These are phyloP conservation scores for Aspergillus spinulosporus DNA, from an alignment of 2,329 filamentous ascomycete species.

Conservation along the genomic window DNA sequence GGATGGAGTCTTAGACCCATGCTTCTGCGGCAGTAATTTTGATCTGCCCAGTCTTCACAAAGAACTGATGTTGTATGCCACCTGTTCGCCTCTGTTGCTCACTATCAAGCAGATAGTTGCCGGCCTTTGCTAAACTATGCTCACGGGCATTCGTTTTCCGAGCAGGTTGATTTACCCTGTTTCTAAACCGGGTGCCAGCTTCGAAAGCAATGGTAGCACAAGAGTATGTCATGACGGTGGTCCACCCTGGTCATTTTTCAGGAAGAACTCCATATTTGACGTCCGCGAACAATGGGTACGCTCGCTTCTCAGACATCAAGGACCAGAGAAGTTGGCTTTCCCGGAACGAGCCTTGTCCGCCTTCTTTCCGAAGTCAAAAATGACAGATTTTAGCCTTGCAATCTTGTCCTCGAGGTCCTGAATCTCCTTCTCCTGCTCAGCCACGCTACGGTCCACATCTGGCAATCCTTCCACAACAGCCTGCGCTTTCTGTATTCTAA, in stretches of 20 bases:
- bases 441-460: slow-evolving; percentile 46
- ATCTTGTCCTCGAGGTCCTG: slow-evolving; percentile 43
- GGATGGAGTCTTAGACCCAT: too few species aligned
- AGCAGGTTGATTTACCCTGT: neutral
- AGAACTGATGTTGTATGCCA: neutral
- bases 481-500: slow-evolving; percentile 78
- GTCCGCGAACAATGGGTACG: neutral
- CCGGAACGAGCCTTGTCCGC: slow-evolving; percentile 18
- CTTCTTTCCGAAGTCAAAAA: slow-evolving; percentile 44
- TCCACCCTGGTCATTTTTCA: neutral
- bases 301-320: neutral
- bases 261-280: neutral
- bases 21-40: neutral
- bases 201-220: neutral
- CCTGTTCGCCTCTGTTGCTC: neutral
- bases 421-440: slow-evolving; percentile 49
- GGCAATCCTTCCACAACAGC: slow-evolving; percentile 46
- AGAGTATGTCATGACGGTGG: neutral
- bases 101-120: neutral
- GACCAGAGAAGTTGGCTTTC: slow-evolving; percentile 8
- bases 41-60: neutral
- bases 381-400: slow-evolving; percentile 39
- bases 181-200: neutral
- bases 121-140: neutral
- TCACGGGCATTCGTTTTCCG: neutral